Base-by-base conservation (phyloP, 306 rosid species). In the Dicorynia guianensis region DNA sequence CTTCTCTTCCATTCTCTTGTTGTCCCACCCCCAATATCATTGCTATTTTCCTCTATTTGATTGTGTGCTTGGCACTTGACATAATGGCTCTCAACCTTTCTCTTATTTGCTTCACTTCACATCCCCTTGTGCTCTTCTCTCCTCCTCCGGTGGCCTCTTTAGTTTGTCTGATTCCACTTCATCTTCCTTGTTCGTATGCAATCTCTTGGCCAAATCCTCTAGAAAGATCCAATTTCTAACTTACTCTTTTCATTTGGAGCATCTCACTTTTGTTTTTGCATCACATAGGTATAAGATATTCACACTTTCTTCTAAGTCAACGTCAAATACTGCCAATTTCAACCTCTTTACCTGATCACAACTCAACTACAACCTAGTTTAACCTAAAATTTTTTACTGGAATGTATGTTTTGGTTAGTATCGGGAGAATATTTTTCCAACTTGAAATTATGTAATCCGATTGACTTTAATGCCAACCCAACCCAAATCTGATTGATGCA, bases 1-100 rank as follows among this genome's bases (percentile, higher is more conserved):
- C 20, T 88, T 92, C 77, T 84, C 96, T 57, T 88, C 97, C 17
- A 92, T 95, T 64, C 86, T 95, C 74, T 71, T 92, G 55, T 86
- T 92, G 10, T 85, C 93, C 5, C 99, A 95, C 75, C 96, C 99
- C n/a, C 96, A 89, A 25, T 83, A 81, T 66, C 81, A 67, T 79
- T 76, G 70, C 44, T 83, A 79, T 66, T 85, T 87, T 42, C 87
- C 90, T 69, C 85, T 95, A 43, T 95, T 90, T 48, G 99, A 95
- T 74, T 87, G 86, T 40, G 39, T 39, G 2, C 76, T 76, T 11
- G 84, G 76, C 43, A 43, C 89, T 4, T 95, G 97, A 97, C 96
- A 92, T 47, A 83, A 72, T 30, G 52, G 80, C 33, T 52, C 91
- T 6, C 68, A 88, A 4, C 70, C 94, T 1, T 71, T 83, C 79